Base-by-base conservation (phyloP, 2,329 filamentous ascomycete genomes). In the Rhytidhysteron rufulum region DNA sequence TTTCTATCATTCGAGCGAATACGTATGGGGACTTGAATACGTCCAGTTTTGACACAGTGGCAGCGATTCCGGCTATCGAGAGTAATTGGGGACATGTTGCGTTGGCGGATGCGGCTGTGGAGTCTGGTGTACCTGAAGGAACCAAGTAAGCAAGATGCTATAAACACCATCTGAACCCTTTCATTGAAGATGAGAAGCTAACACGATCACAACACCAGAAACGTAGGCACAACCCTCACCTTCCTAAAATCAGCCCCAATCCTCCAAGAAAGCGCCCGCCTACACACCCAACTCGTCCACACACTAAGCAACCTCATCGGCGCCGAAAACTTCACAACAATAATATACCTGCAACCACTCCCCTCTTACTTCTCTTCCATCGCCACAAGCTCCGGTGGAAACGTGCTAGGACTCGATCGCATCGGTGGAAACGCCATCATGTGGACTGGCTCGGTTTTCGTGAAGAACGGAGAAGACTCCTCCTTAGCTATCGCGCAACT, bases 331-430 rank as follows among this genome's bases (percentile, higher is more conserved):
- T 54, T 51, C 36, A 34, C 45, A 31, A 48, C 44, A 25, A 46
- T 40, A 8, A 43, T 24, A 22, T 38, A 46, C 36, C 39, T 50
- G 34, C 47, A 50, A 31, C 37, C 45, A 17, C 29, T 51, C 10
- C 53, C 51, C 4, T 31, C 39, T 5, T 31, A 43, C 16, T 49
- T 48, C 21, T 29, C 37, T 1, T 16, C 42, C 3, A 43, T 34
- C 25, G 40, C 37, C 3, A 19, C 30, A 2, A 30, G 37, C 18
- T 38, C 35, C 4, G 50, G 45, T n/a, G 48, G 50, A 9, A 49
- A 49, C 31, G 31, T 57, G 18, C 27, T 55, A 10, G 50, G 52
- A 7, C 45, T 57, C 5, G 53, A 55, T 18, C 34, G 41, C 6
- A 37, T 49, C 15, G 22, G 41, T 6, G 24, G 42, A 5, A 52